Conservation (phyloP, 305 asterid species). For the Fraxinus dipetala region DNA sequence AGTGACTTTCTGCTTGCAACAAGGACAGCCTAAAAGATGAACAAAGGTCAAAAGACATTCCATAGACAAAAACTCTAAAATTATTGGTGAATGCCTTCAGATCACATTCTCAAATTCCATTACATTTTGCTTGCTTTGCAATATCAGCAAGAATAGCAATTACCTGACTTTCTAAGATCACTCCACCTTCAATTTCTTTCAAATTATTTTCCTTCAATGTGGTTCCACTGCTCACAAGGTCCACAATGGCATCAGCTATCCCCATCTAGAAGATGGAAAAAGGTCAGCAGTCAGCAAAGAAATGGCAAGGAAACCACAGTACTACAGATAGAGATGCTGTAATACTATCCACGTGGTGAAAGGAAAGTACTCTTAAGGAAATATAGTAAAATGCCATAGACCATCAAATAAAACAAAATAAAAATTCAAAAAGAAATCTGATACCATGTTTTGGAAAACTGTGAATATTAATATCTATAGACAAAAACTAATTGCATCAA, state of each 20-base stretch:
- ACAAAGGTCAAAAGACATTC: constrained; percentile 25
- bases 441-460: neutral
- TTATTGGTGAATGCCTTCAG: neutral
- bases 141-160: constrained; percentile 12
- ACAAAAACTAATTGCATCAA: neutral
- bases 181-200: constrained; percentile 93
- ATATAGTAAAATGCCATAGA: neutral
- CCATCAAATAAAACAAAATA: neutral
- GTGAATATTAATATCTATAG: neutral
- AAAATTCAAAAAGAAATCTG: neutral
- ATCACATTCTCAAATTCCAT: constrained; percentile 3
- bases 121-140: constrained; percentile 6
- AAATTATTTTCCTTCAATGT: constrained; percentile 85
- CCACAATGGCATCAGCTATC: constrained; percentile 96
- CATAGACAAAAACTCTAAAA: neutral
- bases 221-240: constrained; percentile 98
- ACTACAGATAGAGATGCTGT: neutral
- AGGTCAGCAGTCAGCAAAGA: constrained; percentile 4
- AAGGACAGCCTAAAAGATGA: constrained; percentile 65
- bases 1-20: constrained; percentile 89
- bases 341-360: neutral
- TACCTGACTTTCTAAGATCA: constrained; percentile 93
- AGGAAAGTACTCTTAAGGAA: neutral
- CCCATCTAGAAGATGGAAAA: constrained; percentile 66
- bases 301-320: neutral